Conservation (phyloP, 768 basidiomycete genomes). For the Russula griseocarnosa region DNA sequence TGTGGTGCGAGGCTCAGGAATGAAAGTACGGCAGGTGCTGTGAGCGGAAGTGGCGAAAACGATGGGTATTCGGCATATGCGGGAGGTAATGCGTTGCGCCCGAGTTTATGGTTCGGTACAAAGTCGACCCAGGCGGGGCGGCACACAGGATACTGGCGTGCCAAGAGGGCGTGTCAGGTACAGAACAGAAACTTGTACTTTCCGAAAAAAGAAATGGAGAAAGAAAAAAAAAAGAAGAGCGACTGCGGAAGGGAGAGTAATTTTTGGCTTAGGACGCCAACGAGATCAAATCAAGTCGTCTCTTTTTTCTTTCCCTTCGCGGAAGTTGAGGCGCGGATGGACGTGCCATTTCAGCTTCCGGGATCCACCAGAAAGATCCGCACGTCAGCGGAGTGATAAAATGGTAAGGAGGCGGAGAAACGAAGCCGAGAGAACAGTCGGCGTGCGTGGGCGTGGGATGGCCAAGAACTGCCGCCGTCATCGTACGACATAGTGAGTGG, state of each 20-base stretch:
- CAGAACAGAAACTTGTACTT: neutral
- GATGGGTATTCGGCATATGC: slow-evolving; percentile 39
- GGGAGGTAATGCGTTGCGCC: slow-evolving; percentile 14
- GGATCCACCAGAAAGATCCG: slow-evolving; percentile 15
- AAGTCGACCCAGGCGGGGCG: slow-evolving; percentile 58
- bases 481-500: neutral
- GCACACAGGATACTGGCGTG: slow-evolving; percentile 66
- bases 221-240: neutral
- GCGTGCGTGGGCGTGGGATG: neutral
- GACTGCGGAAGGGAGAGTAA: neutral
- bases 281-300: neutral
- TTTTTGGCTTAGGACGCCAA: neutral
- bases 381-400: slow-evolving; percentile 16
- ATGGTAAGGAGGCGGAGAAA: neutral
- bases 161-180: neutral
- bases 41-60: slow-evolving; percentile 57
- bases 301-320: slow-evolving; percentile 5
- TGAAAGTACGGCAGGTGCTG: slow-evolving; percentile 66
- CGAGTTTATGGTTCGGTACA: slow-evolving; percentile 35
- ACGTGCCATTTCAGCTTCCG: neutral
- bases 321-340: neutral
- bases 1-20: slow-evolving; percentile 53
- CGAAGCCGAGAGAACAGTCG: neutral
- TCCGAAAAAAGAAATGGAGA: neutral
- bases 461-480: neutral